Evolutionary conservation across 2,329 filamentous ascomycete species (phyloP), one percentile per base, ranked within the genome.

Genomic region (Botrytis byssoidea): DNA sequence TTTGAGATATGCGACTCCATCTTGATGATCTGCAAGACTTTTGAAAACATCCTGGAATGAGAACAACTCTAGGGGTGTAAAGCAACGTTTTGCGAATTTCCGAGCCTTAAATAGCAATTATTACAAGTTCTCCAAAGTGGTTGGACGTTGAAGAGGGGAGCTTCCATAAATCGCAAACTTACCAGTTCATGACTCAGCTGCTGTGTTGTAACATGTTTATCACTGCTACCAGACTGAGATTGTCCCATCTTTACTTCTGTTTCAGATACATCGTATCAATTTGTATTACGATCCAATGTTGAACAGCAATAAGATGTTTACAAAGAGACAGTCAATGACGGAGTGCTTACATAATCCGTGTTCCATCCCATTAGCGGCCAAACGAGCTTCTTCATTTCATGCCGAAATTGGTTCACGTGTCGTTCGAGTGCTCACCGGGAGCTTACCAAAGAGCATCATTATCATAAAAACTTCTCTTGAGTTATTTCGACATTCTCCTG

Each of bases 31-130:
- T 76, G 92, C 90, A 32, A 94, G 88, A 73, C 86, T 88, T 74
- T 86, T 87, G 83, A 94, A 94, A 79, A 93, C 91, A 80, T 92
- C 89, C 78, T 90, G 91, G 82, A 93, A 89, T 46, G 88, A 92
- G 82, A 92, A 93, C 44, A 93, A 84, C 82, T 94, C 92, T 73
- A 94, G 85, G 1, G 90, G 86, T 0, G 89, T 89, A 82, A 92
- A 93, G 82, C 90, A 92, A 79, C 90, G 91, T 74, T 89, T 87
- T 72, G 89, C 91, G 80, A 94, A 93, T 77, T 84, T 87, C 72
- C 84, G 82, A 76, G 89, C 89, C 89, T 91, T 29, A 35, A 46
- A 18, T 37, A 72, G 25, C 40, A 32, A 42, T 68, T 16, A 68
- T 8, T 57, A 42, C 12, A 10, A 57, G 48, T 57, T 57, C 18